Conservation (phyloP, 176 grass and related monocot species). For the Oryza nivara region DNA sequence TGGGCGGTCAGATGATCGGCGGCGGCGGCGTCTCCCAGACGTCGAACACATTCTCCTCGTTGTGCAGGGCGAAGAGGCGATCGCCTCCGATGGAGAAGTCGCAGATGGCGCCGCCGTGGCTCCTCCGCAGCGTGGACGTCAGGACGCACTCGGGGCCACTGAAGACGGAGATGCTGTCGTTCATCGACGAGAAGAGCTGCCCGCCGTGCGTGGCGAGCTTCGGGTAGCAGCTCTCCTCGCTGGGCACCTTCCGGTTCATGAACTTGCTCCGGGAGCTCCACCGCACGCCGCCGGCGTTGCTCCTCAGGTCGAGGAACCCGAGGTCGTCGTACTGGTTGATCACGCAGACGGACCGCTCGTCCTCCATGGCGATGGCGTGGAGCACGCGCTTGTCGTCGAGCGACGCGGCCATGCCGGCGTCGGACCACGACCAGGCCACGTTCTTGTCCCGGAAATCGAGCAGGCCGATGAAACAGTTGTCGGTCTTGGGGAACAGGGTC, state of each 20-base stretch:
- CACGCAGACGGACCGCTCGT: constrained; percentile 79
- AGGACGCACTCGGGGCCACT: constrained; percentile 84
- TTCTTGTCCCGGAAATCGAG: constrained; percentile 79
- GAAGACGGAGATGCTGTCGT: constrained; percentile 96
- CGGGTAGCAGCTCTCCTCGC: constrained; percentile 98
- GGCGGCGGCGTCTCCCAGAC: constrained; percentile 92
- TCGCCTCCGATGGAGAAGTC: constrained; percentile 97
- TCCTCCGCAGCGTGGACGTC: constrained; percentile 80
- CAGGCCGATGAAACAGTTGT: constrained; percentile 87
- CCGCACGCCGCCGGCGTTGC: constrained; percentile 51
- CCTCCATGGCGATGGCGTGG: constrained; percentile 86
- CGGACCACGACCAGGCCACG: constrained; percentile 88
- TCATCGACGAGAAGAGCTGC: constrained; percentile 95
- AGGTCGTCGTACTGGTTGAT: constrained; percentile 98
- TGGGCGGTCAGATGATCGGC: constrained; percentile 70
- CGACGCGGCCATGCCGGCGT: constrained; percentile 62
- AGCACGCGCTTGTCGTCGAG: constrained; percentile 95
- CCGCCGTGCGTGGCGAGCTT: constrained; percentile 85
- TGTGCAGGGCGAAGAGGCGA: constrained; percentile 85
- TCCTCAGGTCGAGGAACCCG: constrained; percentile 85
- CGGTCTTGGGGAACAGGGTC: constrained; percentile 81
- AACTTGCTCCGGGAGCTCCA: constrained; percentile 98
- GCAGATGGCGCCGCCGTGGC: constrained; percentile 83
- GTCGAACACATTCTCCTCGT: constrained; percentile 98
- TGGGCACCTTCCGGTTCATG: constrained; percentile 69